A percentile compares a stretch with the other conserved stretches of the same genome.
Evolutionary conservation across 768 basidiomycete genomes (phyloP).

Genomic region (Pleurotus djamor): DNA sequence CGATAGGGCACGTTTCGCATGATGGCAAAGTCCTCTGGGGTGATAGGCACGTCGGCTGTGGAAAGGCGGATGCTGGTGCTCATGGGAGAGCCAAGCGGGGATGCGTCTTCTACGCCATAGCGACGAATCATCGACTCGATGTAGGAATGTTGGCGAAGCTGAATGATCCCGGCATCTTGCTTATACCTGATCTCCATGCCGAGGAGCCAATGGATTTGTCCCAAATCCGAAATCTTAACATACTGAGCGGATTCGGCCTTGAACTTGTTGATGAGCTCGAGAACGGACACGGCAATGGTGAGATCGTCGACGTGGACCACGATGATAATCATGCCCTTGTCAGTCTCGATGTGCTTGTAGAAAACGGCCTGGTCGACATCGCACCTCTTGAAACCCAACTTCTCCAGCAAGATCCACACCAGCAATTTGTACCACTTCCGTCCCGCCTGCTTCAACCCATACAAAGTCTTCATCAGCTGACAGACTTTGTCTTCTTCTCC

Average conservation of each 20-base stretch:
- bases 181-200: slow-evolving; percentile 8
- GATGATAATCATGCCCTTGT: not conserved
- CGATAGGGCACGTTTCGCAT: slow-evolving; percentile 22
- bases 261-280: slow-evolving; percentile 4
- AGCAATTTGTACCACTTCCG: slow-evolving; percentile 15
- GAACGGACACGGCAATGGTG: slow-evolving; percentile 1
- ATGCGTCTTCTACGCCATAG: slow-evolving; percentile 20
- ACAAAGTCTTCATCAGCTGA: slow-evolving; percentile 21
- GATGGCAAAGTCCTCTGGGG: slow-evolving; percentile 10
- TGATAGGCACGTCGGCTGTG: slow-evolving; percentile 13
- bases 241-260: slow-evolving; percentile 12
- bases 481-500: slow-evolving; percentile 13
- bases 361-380: slow-evolving; percentile 9
- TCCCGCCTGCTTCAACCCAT: slow-evolving; percentile 26
- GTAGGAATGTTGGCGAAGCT: slow-evolving; percentile 25
- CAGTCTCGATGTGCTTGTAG: not conserved
- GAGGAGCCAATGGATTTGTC: slow-evolving; percentile 11
- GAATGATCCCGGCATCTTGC: slow-evolving; percentile 9
- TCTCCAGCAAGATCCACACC: not conserved
- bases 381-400: not conserved
- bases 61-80: slow-evolving; percentile 17
- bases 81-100: slow-evolving; percentile 23
- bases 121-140: slow-evolving; percentile 23
- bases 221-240: slow-evolving; percentile 18
- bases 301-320: slow-evolving; percentile 11